Base-by-base conservation (phyloP, 257 asterid species). In the Agastache rugosa region DNA sequence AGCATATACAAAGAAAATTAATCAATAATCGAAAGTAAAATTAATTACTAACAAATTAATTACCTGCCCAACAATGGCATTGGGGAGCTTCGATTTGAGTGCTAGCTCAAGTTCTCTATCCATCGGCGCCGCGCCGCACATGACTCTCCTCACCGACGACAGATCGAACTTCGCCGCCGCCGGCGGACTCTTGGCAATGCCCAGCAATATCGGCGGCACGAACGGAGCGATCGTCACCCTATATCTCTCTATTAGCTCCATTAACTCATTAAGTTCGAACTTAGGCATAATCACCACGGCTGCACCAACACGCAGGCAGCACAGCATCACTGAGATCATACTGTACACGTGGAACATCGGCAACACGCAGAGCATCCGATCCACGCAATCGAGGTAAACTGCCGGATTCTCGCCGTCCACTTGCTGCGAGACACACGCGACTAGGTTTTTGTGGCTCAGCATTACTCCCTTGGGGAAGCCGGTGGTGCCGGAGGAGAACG, bases 41-140 rank as follows among this genome's bases (percentile, higher is more conserved):
- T 17, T 7, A 73, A 27, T 25, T 16, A n/a, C n/a, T n/a, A 61
- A 23, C 17, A 35, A 59, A 37, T 20, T 23, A 60, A 41, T 34
- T 81, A 87, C 90, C 93, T 87, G 93, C 0, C 87, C 93, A 67
- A 85, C 77, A n/a, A 16, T 70, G 42, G 93, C 93, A 68, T 85
- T 85, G 1, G 89, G 89, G 42, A 87, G 80, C 79, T 80, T 85
- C 2, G 64, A 53, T 55, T 62, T 69, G 1, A 83, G 84, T 0
- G 86, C 67, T 54, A 53, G 74, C 68, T 85, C 80, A 42, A 87
- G 85, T 37, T 71, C 75, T 73, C 55, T 70, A 41, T 83, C 90
- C 79, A 84, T 72, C 19, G 93, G 86, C 17, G 93, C 93, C 11
- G 89, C 93, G 11, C 93, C 93, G 58, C 86, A 74, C 16, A 35